phyloP scores from a whole-genome alignment of 371 early-diverging fungal genomes.

The Chytridiales sp. region DNA sequence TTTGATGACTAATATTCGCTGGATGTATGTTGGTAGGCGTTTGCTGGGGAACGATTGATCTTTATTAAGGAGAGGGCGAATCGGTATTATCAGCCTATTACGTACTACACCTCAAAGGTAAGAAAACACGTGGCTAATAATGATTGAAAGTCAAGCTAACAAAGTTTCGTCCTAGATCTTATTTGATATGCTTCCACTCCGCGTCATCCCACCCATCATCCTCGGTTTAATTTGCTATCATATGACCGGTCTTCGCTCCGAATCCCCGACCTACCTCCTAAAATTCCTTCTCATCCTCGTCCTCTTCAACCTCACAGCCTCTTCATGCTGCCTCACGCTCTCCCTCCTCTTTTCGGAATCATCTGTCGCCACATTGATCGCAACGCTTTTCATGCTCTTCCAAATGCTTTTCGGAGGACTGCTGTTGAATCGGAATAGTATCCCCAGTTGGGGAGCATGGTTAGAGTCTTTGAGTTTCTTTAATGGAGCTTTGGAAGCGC shows the following conservation, averaged over 20 bases:
- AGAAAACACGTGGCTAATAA: no score
- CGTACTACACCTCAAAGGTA: slow-evolving; percentile 57
- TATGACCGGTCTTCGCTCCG: slow-evolving; percentile 83
- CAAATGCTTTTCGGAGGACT: slow-evolving; percentile 90
- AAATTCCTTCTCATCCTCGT: slow-evolving; percentile 81
- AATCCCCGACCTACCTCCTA: slow-evolving; percentile 61
- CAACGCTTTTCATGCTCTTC: slow-evolving; percentile 81
- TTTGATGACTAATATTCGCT: slow-evolving; percentile 3
- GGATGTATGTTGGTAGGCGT: no score
- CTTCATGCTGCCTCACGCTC: slow-evolving; percentile 75
- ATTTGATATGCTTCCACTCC: slow-evolving; percentile 76
- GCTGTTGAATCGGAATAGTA: slow-evolving; percentile 74
- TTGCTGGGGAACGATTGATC: slow-evolving; percentile 70
- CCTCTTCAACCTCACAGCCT: slow-evolving; percentile 81
- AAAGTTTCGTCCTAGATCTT: slow-evolving; percentile 49
- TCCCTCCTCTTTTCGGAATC: slow-evolving; percentile 70
- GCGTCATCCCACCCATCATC: slow-evolving; percentile 79
- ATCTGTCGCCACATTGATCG: slow-evolving; percentile 75
- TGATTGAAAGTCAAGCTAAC: not conserved
- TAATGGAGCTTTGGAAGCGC: slow-evolving; percentile 85
- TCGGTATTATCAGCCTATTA: slow-evolving; percentile 74
- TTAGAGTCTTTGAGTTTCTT: slow-evolving; percentile 81
- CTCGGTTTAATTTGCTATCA: slow-evolving; percentile 80
- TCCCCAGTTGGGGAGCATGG: slow-evolving; percentile 50
- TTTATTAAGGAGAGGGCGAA: slow-evolving; percentile 82